Percentiles rank a stretch among this genome's conserved stretches.
Conservation (phyloP, 257 asterid species). For the Solanum pinnatisectum region DNA sequence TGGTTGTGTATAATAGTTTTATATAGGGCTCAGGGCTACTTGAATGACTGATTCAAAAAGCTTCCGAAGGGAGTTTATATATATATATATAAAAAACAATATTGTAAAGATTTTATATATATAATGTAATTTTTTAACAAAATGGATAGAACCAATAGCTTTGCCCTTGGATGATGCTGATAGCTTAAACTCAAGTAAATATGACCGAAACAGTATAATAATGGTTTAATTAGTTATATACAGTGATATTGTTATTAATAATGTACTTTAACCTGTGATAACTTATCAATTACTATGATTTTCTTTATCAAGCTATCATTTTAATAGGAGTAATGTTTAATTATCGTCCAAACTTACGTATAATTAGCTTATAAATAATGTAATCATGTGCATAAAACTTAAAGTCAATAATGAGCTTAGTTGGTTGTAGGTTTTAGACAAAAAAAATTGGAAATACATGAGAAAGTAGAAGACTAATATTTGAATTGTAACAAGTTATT, state of each 20-base stretch:
- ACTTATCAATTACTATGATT: not conserved
- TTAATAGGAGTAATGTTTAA: not conserved
- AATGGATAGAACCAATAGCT: not conserved
- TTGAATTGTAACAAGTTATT: not conserved
- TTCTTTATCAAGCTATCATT: not conserved
- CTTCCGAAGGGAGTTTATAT: too few relatives aligned
- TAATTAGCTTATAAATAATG: not conserved
- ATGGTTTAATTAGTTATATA: not conserved
- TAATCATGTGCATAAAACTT: not conserved
- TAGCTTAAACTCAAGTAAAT: not conserved
- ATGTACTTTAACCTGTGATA: not conserved
- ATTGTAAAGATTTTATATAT: too few relatives aligned
- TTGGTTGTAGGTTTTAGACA: not conserved
- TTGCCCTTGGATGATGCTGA: not conserved
- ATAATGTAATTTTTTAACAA: too few relatives aligned
- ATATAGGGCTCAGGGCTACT: too few relatives aligned
- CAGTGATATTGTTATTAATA: not conserved
- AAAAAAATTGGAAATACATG: not conserved
- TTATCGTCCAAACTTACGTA: not conserved
- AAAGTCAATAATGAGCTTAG: not conserved
- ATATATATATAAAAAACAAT: too few relatives aligned
- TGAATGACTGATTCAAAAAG: too few relatives aligned
- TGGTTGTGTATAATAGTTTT: too few relatives aligned
- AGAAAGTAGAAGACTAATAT: not conserved
- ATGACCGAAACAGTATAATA: not conserved